Conservation (phyloP, 768 basidiomycete species). For the Termitomyces sp. region DNA sequence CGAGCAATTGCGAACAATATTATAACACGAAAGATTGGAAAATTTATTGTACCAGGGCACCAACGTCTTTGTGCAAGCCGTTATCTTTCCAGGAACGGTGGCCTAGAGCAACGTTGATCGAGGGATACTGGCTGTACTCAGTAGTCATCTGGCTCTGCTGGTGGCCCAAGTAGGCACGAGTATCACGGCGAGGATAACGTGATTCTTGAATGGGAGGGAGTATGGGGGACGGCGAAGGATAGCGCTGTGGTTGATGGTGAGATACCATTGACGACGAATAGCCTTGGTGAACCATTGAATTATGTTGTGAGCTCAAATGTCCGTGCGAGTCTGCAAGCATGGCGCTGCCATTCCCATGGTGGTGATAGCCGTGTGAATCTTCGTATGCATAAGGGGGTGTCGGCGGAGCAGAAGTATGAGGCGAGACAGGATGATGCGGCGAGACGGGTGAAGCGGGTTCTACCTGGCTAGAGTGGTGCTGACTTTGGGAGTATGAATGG, state of each 20-base stretch:
- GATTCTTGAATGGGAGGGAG: constrained; percentile 52
- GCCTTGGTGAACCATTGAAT: constrained; percentile 13
- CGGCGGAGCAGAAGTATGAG: constrained; percentile 36
- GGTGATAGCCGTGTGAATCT: constrained; percentile 35
- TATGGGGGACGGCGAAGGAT: constrained; percentile 48
- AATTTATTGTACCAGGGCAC: constrained; percentile 28
- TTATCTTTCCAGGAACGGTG: constrained; percentile 43
- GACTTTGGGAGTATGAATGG: constrained; percentile 33
- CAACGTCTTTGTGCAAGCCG: constrained; percentile 35
- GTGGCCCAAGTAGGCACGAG: constrained; percentile 2
- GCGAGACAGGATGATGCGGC: constrained; percentile 37
- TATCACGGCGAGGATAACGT: constrained; percentile 25
- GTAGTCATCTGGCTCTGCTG: constrained; percentile 16
- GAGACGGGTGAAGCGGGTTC: constrained; percentile 47
- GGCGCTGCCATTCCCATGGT: constrained; percentile 15
- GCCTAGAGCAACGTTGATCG: constrained; percentile 24
- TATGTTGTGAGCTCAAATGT: constrained; percentile 23
- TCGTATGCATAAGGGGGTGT: constrained; percentile 45
- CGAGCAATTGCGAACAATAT: background rate
- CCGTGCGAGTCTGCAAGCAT: constrained; percentile 20
- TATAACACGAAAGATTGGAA: background rate
- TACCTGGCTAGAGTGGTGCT: constrained; percentile 25
- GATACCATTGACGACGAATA: constrained; percentile 17
- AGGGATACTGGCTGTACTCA: constrained; percentile 36
- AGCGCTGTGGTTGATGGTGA: constrained; percentile 23